Conservation (phyloP, 495 filamentous ascomycete genomes). For the Xylaria grammica region DNA sequence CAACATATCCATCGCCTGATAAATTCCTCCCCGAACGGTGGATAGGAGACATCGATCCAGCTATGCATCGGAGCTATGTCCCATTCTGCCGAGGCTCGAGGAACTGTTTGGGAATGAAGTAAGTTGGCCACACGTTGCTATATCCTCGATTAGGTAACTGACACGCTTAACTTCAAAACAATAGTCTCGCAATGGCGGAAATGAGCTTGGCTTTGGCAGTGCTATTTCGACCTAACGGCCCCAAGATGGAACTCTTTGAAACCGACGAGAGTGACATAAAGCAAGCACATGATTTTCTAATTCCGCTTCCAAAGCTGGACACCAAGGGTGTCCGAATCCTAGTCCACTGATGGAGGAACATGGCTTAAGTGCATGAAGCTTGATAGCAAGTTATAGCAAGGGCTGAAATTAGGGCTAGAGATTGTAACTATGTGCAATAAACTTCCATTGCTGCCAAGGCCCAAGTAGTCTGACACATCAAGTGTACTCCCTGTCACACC, state of each 20-base stretch:
- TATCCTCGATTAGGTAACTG: slow-evolving; percentile 42
- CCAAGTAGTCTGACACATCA: too few species aligned
- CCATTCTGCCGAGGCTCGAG: slow-evolving; percentile 29
- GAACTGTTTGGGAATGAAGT: slow-evolving; percentile 34
- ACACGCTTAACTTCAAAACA: slow-evolving; percentile 29
- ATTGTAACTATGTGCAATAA: too few species aligned
- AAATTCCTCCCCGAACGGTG: slow-evolving; percentile 49
- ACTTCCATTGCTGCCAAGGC: too few species aligned
- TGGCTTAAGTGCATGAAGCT: too few species aligned
- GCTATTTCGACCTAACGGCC: slow-evolving; percentile 34
- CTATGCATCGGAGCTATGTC: slow-evolving; percentile 26
- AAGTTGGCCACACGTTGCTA: not conserved
- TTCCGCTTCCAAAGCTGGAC: slow-evolving; percentile 24
- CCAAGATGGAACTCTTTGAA: slow-evolving; percentile 38
- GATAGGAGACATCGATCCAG: slow-evolving; percentile 39
- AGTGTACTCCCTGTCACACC: too few species aligned
- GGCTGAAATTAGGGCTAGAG: too few species aligned
- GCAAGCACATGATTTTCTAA: slow-evolving; percentile 33
- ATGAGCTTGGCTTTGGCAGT: slow-evolving; percentile 42
- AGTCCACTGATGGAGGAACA: not conserved
- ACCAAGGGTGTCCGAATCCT: not conserved
- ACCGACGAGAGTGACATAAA: slow-evolving; percentile 38
- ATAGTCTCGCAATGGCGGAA: slow-evolving; percentile 39
- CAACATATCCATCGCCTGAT: slow-evolving; percentile 41
- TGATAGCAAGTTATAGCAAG: too few species aligned